Evolutionary conservation across 192 early-diverging fungal genomes (phyloP).

Genomic region (Umbelopsis sp.): DNA sequence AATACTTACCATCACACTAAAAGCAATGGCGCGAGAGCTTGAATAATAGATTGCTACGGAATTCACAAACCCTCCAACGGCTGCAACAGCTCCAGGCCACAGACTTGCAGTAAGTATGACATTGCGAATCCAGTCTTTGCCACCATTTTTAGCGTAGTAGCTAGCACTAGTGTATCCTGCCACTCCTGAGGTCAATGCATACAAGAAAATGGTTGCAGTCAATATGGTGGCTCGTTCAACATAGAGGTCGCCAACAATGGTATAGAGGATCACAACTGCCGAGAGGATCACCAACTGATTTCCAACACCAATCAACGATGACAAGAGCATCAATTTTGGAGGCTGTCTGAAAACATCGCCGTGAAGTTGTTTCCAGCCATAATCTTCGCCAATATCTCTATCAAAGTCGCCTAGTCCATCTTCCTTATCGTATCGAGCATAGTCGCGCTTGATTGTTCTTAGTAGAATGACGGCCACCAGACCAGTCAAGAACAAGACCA

Average conservation of each 20-base stretch:
- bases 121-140: conserved; percentile 65
- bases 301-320: conserved; percentile 74
- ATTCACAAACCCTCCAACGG: conserved; percentile 64
- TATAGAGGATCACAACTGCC: conserved; percentile 56
- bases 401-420: conserved; percentile 70
- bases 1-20: conserved; percentile 62
- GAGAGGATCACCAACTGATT: conserved; percentile 53
- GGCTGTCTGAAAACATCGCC: conserved; percentile 85
- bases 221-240: conserved; percentile 74
- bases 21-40: conserved; percentile 79
- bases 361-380: conserved; percentile 89
- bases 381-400: conserved; percentile 78
- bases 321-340: conserved; percentile 58
- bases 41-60: conserved; percentile 70
- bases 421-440: conserved; percentile 75
- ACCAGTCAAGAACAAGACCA: conserved; percentile 76
- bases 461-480: conserved; percentile 77
- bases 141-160: conserved; percentile 69
- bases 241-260: conserved; percentile 58
- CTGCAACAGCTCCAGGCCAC: conserved; percentile 64
- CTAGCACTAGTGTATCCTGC: conserved; percentile 69
- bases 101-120: conserved; percentile 68
- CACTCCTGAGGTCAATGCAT: conserved; percentile 70
- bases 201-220: conserved; percentile 77
- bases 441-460: conserved; percentile 72